A percentile compares a stretch with the other conserved stretches of the same genome.
Conservation (phyloP, 352 stramenopile genomes). For the Blastocystis sp. region DNA sequence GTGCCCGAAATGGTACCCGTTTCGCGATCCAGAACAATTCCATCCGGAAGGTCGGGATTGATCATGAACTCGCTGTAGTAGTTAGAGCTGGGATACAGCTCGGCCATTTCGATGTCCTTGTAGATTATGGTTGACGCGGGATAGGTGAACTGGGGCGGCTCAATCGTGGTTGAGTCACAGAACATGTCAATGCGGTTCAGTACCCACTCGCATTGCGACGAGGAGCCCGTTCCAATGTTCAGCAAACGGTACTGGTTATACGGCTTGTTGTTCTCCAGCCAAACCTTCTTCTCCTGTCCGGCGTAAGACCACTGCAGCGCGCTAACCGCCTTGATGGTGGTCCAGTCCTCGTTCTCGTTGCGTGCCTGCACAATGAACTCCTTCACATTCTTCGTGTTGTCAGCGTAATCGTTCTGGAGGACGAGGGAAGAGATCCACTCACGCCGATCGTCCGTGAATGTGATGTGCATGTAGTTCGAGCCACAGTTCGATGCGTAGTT, state of each 20-base stretch:
- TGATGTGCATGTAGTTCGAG: too few relatives aligned
- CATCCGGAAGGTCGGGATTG: constrained; percentile 12
- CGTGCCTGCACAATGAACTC: constrained; percentile 18
- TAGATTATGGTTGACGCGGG: background rate
- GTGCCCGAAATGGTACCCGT: constrained; percentile 56
- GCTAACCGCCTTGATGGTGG: background rate
- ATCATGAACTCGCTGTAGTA: constrained; percentile 38
- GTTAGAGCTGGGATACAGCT: constrained; percentile 12
- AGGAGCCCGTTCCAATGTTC: background rate
- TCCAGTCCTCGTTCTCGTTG: constrained; percentile 1
- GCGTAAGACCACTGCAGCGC: background rate
- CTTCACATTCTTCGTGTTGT: background rate
- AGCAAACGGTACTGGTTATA: background rate
- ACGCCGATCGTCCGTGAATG: background rate
- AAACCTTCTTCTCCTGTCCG: constrained; percentile 36
- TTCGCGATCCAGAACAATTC: background rate
- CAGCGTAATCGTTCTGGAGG: background rate
- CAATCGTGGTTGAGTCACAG: background rate
- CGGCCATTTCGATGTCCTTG: constrained; percentile 43
- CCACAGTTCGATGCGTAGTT: constrained; percentile 10
- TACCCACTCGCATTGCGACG: background rate
- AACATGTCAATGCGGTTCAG: constrained; percentile 5
- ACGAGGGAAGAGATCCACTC: too few relatives aligned
- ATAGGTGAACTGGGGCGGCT: background rate
- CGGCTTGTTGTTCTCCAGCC: background rate